These are phyloP conservation scores for Cryptosporidium ryanae DNA, from an alignment of 169 alveolate genomes.

Conservation along the genomic window DNA sequence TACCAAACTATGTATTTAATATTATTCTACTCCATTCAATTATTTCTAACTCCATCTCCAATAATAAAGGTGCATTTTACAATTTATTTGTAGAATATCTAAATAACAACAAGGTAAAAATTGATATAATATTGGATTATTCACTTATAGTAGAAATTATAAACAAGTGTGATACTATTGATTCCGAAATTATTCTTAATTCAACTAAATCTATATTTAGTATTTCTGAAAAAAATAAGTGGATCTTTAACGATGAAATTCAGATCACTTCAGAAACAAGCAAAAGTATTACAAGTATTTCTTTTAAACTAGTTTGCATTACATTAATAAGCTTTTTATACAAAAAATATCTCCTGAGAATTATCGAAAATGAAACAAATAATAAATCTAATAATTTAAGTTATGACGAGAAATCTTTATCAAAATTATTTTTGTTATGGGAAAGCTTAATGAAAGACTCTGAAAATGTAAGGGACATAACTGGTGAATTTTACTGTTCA, in stretches of 20 bases:
- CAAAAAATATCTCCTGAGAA: background rate
- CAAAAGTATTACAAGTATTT: slow-evolving; percentile 8
- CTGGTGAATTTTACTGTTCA: background rate
- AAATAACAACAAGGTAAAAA: background rate
- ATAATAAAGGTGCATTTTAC: background rate
- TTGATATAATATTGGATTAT: slow-evolving; percentile 17
- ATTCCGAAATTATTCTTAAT: background rate
- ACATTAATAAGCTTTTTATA: slow-evolving; percentile 1
- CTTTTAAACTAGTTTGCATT: slow-evolving; percentile 10
- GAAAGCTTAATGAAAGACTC: background rate
- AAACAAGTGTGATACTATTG: background rate
- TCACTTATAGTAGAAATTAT: slow-evolving; percentile 5
- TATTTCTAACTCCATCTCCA: background rate
- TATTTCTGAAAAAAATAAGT: background rate
- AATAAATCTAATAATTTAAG: background rate
- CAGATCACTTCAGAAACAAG: background rate
- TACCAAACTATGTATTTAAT: slow-evolving; percentile 32
- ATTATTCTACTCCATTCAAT: slow-evolving; percentile 18
- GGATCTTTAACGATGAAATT: slow-evolving; percentile 27
- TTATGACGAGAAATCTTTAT: background rate
- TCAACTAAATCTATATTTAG: background rate
- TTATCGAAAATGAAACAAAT: background rate
- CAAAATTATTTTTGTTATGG: slow-evolving; percentile 15
- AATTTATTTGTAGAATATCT: slow-evolving; percentile 13
- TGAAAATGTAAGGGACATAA: background rate